phyloP scores from a whole-genome alignment of 805 yeast species.

The Wickerhamiella kazuoi region DNA sequence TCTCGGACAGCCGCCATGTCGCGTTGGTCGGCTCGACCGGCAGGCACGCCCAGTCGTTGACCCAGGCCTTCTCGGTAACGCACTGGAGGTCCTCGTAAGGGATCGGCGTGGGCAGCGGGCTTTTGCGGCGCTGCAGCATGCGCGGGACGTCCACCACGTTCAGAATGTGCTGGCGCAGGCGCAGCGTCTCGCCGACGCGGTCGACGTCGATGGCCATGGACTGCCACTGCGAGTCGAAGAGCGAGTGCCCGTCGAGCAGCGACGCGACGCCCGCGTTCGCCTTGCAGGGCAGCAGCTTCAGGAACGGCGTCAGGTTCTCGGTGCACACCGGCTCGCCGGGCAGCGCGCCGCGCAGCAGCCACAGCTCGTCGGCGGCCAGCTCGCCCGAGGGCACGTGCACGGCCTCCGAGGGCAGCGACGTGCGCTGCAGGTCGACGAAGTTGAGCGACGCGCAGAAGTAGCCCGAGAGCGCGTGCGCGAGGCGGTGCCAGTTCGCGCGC shows the following conservation, averaged over 20 bases:
- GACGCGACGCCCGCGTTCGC: conserved; percentile 81
- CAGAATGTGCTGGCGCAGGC: conserved; percentile 38
- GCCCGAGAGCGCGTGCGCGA: conserved; percentile 69
- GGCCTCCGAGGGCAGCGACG: conserved; percentile 41
- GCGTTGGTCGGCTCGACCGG: conserved; percentile 26
- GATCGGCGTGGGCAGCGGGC: conserved; percentile 67
- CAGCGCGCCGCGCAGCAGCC: conserved; percentile 54
- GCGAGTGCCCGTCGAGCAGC: conserved; percentile 69
- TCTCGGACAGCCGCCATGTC: conserved; percentile 36
- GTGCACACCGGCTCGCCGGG: conserved; percentile 95
- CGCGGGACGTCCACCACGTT: conserved; percentile 56
- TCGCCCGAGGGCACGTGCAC: conserved; percentile 6
- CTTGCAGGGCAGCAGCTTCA: conserved; percentile 77
- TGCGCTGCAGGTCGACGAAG: conserved; percentile 61
- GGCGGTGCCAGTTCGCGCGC: conserved; percentile 44
- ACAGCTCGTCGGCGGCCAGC: background rate
- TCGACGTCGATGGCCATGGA: conserved; percentile 72
- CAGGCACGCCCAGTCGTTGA: conserved; percentile 55
- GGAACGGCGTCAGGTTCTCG: conserved; percentile 85
- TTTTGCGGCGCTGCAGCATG: conserved; percentile 39
- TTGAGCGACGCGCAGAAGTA: conserved; percentile 89
- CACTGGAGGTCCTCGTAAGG: conserved; percentile 58
- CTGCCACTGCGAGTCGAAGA: conserved; percentile 84
- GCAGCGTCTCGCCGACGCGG: conserved; percentile 32
- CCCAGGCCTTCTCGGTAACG: conserved; percentile 39